Evolutionary conservation across 805 yeast genomes (phyloP), one percentile per base, ranked within the genome.

Genomic region (Groenewaldozyma salmanticensis): DNA sequence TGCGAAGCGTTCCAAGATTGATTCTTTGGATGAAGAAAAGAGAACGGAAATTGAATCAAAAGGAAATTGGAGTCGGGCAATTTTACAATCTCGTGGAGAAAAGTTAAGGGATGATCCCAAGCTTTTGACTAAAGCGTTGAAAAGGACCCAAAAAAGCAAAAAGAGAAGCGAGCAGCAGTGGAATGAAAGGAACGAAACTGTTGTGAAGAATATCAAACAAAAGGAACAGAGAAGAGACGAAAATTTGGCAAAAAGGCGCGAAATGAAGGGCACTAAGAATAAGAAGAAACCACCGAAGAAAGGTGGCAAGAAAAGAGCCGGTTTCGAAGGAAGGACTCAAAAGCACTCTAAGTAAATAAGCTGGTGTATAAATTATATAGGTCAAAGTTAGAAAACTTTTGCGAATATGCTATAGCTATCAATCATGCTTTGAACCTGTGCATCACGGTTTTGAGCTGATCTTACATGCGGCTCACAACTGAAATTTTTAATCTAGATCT

Each of bases 101-200:
- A 90, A 86, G 60, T 67, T 90, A 35, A 82, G 81, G 52, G 96
- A 92, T 61, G 94, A 90, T 60, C 97, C 90, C 59, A 79, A 77
- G 56, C 65, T 92, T 52, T 72, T 92, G 61, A 81, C 79, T 54
- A 90, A 85, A 60, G 84, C 96, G 2, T 62, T 90, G 46, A 87
- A 82, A 66, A 73, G 82, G 52, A 84, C 86, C 58, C 90, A 85
- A 52, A 77, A 82, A 46, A 72, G 73, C 56, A 92, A 92, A 68
- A 74, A 83, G 55, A 84, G 79, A 67, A 81, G 94, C 43, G 95
- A 86, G 54, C 67, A 76, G 39, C 95, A 90, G 61, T 92, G 99
- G 99, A 73, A 67, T 49, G 96, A 90, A 39, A 75, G 99, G 50
- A 80, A 83, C 58, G 82, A 79, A 52, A 72, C 72, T 29, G 95